phyloP scores from a whole-genome alignment of 768 basidiomycete species.

The Amanita pallidorosea region DNA sequence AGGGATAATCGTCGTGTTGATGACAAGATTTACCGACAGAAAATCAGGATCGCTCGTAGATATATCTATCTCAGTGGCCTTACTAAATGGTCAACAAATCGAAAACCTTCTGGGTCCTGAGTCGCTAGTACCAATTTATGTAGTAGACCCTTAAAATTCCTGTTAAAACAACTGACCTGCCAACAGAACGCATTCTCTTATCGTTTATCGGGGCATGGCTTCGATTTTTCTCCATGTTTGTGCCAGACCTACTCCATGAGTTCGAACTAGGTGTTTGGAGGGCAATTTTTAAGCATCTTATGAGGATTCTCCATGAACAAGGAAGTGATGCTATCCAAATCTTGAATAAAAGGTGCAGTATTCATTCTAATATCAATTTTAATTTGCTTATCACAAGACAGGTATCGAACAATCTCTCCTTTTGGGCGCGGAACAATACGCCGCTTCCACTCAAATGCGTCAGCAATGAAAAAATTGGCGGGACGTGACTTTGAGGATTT shows the following conservation, averaged over 20 bases:
- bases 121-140: constrained; percentile 15
- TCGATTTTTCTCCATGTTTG: constrained; percentile 22
- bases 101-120: constrained; percentile 10
- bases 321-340: constrained; percentile 10
- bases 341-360: constrained; percentile 14
- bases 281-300: constrained; percentile 22
- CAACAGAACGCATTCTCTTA: constrained; percentile 15
- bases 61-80: constrained; percentile 13
- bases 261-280: constrained; percentile 17
- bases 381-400: constrained; percentile 4
- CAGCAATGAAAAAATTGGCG: constrained; percentile 21
- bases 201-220: constrained; percentile 8
- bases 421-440: constrained; percentile 24
- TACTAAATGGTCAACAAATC: constrained; percentile 12
- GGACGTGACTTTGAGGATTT: constrained; percentile 30
- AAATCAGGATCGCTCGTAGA: constrained; percentile 11
- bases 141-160: constrained; percentile 15
- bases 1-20: constrained; percentile 7
- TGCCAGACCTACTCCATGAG: constrained; percentile 8
- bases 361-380: too few species aligned
- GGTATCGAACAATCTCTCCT: constrained; percentile 17
- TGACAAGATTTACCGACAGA: background rate
- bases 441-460: constrained; percentile 21
- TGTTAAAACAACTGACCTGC: constrained; percentile 14
- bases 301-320: constrained; percentile 17